phyloP scores from a whole-genome alignment of 805 yeast species.

The Grigorovia transvaalensis region DNA sequence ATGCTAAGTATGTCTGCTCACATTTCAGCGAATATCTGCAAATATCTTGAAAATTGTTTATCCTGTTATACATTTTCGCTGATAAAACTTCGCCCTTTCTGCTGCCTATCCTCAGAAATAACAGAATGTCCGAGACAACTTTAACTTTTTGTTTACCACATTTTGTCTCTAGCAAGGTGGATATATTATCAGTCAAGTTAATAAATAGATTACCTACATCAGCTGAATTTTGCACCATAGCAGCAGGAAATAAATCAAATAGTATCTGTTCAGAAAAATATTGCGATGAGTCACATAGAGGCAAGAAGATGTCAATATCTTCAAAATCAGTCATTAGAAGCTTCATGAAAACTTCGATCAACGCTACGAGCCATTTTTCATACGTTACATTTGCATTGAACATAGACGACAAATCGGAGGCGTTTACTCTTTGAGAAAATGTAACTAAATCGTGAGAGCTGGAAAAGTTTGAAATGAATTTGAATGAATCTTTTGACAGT shows the following conservation, averaged over 20 bases:
- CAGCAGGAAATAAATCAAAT: constrained; percentile 10
- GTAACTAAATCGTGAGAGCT: neutral
- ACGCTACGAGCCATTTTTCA: neutral
- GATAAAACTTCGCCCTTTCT: constrained; percentile 10
- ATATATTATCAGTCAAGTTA: neutral
- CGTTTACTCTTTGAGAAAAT: neutral
- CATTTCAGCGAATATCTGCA: constrained; percentile 7
- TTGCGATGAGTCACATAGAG: constrained; percentile 4
- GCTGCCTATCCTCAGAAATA: constrained; percentile 20
- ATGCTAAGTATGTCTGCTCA: constrained; percentile 24
- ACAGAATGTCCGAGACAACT: constrained; percentile 18
- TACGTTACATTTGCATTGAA: constrained; percentile 8
- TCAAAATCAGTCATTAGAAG: constrained; percentile 2
- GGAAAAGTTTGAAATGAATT: neutral
- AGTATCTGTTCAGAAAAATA: constrained; percentile 1
- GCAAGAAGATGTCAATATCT: neutral
- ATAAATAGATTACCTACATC: neutral
- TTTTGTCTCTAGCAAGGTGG: neutral
- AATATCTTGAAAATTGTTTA: constrained; percentile 10
- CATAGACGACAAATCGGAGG: constrained; percentile 3
- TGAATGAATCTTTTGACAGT: neutral
- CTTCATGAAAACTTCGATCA: constrained; percentile 2
- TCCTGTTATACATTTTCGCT: constrained; percentile 9
- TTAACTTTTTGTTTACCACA: constrained; percentile 8
- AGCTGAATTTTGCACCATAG: constrained; percentile 1